Base-by-base conservation (phyloP, 1,284 basidiomycete genomes). In the Thecaphora thlaspeos region DNA sequence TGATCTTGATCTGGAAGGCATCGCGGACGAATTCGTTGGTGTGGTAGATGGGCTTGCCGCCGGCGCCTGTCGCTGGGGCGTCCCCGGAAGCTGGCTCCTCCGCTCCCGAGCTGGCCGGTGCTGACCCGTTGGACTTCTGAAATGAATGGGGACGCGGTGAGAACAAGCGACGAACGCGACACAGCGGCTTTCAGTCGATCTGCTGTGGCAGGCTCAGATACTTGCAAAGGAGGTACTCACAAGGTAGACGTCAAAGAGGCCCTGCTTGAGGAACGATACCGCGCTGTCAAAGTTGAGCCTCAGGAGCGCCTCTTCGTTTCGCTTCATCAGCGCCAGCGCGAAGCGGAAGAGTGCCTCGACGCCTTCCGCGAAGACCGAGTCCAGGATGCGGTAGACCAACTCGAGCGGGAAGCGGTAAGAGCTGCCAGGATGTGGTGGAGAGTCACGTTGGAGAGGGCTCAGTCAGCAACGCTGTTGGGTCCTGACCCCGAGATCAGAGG, bases 291-390 rank as follows among this genome's bases (percentile, higher is more conserved):
- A 76, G 11, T 43, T 39, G 21, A 75, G 47, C 22, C 48, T 49
- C 22, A 77, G 50, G 18, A 77, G 47, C 28, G 28, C 32, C 15
- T 88, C 86, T 79, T 98, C 94, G 69, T 93, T 95, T 76, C 88
- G 89, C 74, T 88, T 85, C 51, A 98, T 82, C 4, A 98, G 82
- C 15, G 87, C 87, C 19, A 97, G 82, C 51, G 91, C 90, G 81
- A 98, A 98, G 9, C 92, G 87, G 79, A 98, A 97, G 44, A 97
- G 88, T 0, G 94, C 90, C 78, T 98, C 94, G 52, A 97, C 90
- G 3, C 94, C 94, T 74, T 89, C 96, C 1, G 95, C 95, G 55
- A 98, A 86, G 51, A 92, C 90, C 71, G 88, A 89, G 78, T 94
- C 91, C 73, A 93, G 89, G 79, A 98, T 92, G 70, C 94, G 86